These are phyloP conservation scores for Pseudocercospora crystallina DNA, from an alignment of 2,329 filamentous ascomycete genomes.

Conservation along the genomic window DNA sequence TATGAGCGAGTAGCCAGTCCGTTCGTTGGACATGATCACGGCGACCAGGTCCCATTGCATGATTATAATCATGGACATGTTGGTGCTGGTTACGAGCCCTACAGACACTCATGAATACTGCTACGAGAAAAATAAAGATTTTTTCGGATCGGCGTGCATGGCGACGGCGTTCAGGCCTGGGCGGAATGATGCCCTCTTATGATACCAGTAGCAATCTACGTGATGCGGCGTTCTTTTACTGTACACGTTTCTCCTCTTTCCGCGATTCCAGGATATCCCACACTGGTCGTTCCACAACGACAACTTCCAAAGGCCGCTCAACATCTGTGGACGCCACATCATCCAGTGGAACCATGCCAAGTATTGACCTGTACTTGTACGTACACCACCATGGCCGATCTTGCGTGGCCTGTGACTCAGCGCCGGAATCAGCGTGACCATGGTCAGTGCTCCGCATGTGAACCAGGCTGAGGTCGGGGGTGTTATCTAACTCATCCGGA, in stretches of 20 bases:
- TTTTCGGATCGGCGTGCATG: slow-evolving; percentile 11
- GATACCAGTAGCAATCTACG: too few species aligned
- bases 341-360: slow-evolving; percentile 66
- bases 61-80: slow-evolving; percentile 21
- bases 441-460: slow-evolving; percentile 16
- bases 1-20: slow-evolving; percentile 56
- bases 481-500: slow-evolving; percentile 34
- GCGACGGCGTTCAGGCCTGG: slow-evolving; percentile 15
- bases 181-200: too few species aligned
- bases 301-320: slow-evolving; percentile 66
- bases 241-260: slow-evolving; percentile 1
- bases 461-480: slow-evolving; percentile 19
- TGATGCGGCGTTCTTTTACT: background rate
- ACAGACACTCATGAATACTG: slow-evolving; percentile 30
- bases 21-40: slow-evolving; percentile 29
- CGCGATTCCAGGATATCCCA: slow-evolving; percentile 19
- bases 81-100: slow-evolving; percentile 44
- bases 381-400: slow-evolving; percentile 68
- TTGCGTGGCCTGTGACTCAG: slow-evolving; percentile 20
- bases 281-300: slow-evolving; percentile 79
- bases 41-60: slow-evolving; percentile 33
- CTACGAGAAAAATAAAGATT: background rate
- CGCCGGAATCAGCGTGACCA: slow-evolving; percentile 10
- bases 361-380: slow-evolving; percentile 90
- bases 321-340: slow-evolving; percentile 36